Evolutionary conservation across 2,329 filamentous ascomycete species (phyloP).

Genomic region (Trichoderma arundinaceum): DNA sequence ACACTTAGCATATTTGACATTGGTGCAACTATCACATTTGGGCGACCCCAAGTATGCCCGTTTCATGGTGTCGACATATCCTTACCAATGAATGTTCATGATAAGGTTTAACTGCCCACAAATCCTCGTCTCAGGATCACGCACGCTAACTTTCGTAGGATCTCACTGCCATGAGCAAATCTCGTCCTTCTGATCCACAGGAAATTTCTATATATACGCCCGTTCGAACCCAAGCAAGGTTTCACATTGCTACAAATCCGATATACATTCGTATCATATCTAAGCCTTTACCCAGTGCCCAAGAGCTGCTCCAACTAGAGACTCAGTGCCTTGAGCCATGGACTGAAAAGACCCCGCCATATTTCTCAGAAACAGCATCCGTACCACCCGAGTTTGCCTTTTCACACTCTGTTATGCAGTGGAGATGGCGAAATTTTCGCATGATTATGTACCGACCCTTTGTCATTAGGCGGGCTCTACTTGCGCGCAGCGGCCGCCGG

Average conservation of each 20-base stretch:
- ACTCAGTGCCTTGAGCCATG: constrained; percentile 48
- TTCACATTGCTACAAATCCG: constrained; percentile 51
- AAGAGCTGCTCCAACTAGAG: constrained; percentile 50
- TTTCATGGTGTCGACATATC: constrained; percentile 51
- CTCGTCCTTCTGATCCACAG: constrained; percentile 44
- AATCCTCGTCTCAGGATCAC: not conserved
- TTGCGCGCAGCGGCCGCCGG: constrained; percentile 29
- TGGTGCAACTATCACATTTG: constrained; percentile 56
- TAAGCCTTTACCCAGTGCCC: constrained; percentile 49
- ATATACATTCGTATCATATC: constrained; percentile 55
- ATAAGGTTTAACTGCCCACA: constrained; percentile 42
- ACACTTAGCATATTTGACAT: constrained; percentile 52
- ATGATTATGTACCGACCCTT: constrained; percentile 56
- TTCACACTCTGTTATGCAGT: constrained; percentile 50
- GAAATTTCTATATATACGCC: constrained; percentile 52
- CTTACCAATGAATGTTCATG: constrained; percentile 52
- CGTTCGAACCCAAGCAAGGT: constrained; percentile 51
- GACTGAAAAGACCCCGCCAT: constrained; percentile 45
- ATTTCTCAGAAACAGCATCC: constrained; percentile 43
- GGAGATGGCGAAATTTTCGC: constrained; percentile 52
- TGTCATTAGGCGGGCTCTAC: constrained; percentile 48
- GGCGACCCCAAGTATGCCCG: constrained; percentile 50
- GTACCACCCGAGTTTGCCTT: constrained; percentile 47
- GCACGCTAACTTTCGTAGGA: constrained; percentile 32
- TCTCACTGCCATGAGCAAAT: constrained; percentile 45